Percentiles rank a stretch among this genome's conserved stretches.
phyloP scores from a whole-genome alignment of 768 basidiomycete species.

The Phaeotremella skinneri region DNA sequence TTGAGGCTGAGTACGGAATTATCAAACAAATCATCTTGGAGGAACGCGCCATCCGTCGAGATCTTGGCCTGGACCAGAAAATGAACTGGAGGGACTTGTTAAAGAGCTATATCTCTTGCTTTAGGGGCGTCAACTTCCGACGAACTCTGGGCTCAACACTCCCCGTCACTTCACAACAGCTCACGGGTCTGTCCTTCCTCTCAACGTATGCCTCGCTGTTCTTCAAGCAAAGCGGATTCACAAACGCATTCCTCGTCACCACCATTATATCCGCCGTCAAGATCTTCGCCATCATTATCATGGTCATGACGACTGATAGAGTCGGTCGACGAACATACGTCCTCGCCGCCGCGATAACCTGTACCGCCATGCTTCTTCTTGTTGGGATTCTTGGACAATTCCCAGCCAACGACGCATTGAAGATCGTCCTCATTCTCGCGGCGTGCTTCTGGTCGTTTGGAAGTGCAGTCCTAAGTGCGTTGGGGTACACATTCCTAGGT shows the following conservation, averaged over 20 bases:
- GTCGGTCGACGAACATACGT: conserved; percentile 26
- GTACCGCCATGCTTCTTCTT: conserved; percentile 20
- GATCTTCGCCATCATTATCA: conserved; percentile 14
- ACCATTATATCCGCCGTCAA: conserved; percentile 22
- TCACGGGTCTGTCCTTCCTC: conserved; percentile 24
- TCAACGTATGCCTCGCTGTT: conserved; percentile 20
- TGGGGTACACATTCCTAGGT: conserved; percentile 23
- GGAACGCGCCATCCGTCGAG: conserved; percentile 12
- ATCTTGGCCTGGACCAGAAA: conserved; percentile 13
- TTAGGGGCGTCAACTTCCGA: conserved; percentile 20
- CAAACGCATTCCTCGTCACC: conserved; percentile 25
- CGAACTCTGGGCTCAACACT: conserved; percentile 20
- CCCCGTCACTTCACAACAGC: conserved; percentile 15
- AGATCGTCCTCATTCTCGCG: conserved; percentile 1
- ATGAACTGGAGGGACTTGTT: conserved; percentile 12
- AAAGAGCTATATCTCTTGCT: conserved; percentile 22
- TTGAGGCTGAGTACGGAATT: conserved; percentile 23
- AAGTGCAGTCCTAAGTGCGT: conserved; percentile 11
- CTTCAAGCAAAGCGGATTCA: conserved; percentile 27
- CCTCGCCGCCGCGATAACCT: conserved; percentile 6
- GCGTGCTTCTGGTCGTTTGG: neutral
- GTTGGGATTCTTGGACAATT: conserved; percentile 25
- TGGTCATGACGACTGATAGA: conserved; percentile 21
- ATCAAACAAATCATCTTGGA: conserved; percentile 23
- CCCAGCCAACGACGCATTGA: conserved; percentile 5